Evolutionary conservation across 2,329 filamentous ascomycete species (phyloP), one percentile per base, ranked within the genome.

Genomic region (Microdochium paspali): DNA sequence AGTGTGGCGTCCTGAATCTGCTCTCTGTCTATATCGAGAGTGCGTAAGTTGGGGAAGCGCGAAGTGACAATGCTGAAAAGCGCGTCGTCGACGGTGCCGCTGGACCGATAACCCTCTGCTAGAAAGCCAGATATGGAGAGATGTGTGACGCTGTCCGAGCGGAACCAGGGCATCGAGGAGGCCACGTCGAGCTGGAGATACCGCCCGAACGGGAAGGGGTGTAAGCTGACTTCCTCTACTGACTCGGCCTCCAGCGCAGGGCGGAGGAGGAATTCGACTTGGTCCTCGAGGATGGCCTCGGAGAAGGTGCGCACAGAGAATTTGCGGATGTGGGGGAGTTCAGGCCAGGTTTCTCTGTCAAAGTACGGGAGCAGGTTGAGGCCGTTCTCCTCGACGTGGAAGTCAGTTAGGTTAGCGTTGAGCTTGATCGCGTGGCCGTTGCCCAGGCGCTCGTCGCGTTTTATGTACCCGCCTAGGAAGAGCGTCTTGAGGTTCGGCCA

Each of bases 51-150:
- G 21, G 58, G 58, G 42, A 61, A 62, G 12, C 58, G 54, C 2
- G 45, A 46, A 3, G 54, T 32, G 2, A n/a, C n/a, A n/a, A 60
- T 30, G 12, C 46, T 31, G 15, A 51, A 25, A 18, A 61, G 32
- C 0, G 40, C 30, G 12, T 52, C 50, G 20, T 60, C 56, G 6
- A 54, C 35, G 9, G 25, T 45, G 9, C 45, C 24, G 3, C 46
- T 43, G 20, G 49, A 35, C 2, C 49, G 39, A 12, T 46, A 45
- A 21, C 44, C 48, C 1, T 49, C 84, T 1, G 82, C 81, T 0
- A 82, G 82, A 10, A 87, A 66, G 2, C 84, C 85, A 25, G 53
- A 50, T 15, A 61, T 9, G 24, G 49, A 51, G 10, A 62, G 51
- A 30, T 53, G 55, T 4, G 44, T 54, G 28, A 62, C 43, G n/a